Evolutionary conservation across 2,329 filamentous ascomycete genomes (phyloP).

Genomic region (Trichoderma semiorbis): DNA sequence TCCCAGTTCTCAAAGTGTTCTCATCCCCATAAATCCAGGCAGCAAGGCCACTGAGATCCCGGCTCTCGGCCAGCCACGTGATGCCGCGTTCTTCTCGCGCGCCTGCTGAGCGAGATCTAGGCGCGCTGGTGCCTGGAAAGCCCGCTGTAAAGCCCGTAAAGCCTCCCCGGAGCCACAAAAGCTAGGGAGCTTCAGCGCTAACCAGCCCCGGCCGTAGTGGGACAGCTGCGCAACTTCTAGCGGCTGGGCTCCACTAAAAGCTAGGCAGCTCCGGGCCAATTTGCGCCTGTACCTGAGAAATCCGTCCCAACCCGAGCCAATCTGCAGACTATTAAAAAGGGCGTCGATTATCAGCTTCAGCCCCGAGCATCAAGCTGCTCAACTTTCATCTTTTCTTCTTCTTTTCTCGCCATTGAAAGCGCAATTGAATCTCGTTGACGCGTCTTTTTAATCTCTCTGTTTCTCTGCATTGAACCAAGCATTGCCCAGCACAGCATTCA

Average conservation of each 20-base stretch:
- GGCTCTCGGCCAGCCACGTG: conserved; percentile 23
- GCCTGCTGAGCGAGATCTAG: conserved; percentile 18
- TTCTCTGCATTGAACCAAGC: not conserved
- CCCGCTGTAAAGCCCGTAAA: not conserved
- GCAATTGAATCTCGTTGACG: not conserved
- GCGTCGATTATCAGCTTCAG: not conserved
- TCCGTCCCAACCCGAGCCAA: not conserved
- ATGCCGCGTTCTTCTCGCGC: conserved; percentile 27
- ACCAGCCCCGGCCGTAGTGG: not conserved
- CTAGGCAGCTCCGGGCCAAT: conserved; percentile 2
- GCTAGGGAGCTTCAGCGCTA: not conserved
- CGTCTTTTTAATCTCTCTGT: not conserved
- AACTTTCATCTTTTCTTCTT: not conserved
- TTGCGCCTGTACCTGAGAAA: not conserved
- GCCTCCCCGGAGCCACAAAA: not conserved
- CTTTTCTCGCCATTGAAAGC: not conserved
- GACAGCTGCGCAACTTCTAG: not conserved
- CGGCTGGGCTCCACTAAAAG: not conserved
- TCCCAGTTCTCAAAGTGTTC: not conserved
- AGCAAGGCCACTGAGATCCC: not conserved
- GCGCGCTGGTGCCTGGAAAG: conserved; percentile 26
- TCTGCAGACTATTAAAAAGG: conserved; percentile 4
- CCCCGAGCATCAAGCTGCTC: not conserved
- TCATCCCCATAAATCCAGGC: conserved; percentile 15
- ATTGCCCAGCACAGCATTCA: not conserved